These are phyloP conservation scores for Monilinia laxa DNA, from an alignment of 2,329 filamentous ascomycete species.

Conservation along the genomic window DNA sequence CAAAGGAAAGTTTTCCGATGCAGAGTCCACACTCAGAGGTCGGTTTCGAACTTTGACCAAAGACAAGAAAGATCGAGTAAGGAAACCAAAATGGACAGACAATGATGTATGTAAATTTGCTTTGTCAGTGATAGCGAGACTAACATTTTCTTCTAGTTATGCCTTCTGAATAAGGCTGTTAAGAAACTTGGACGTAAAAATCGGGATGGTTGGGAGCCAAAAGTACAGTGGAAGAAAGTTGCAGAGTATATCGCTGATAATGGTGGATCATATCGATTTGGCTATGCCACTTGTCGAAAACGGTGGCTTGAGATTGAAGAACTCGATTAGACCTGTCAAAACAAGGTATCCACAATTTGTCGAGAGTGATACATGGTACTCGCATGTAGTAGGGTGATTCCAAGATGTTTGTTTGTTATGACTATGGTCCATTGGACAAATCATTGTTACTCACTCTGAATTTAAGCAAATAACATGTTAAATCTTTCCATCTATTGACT, in stretches of 20 bases:
- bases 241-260: conserved; percentile 52
- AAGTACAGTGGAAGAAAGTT: conserved; percentile 58
- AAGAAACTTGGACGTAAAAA: conserved; percentile 36
- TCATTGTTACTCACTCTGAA: background rate
- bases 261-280: conserved; percentile 59
- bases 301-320: conserved; percentile 50
- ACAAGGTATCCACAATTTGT: background rate
- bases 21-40: conserved; percentile 71
- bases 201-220: conserved; percentile 34
- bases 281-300: conserved; percentile 58
- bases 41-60: conserved; percentile 66
- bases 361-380: background rate
- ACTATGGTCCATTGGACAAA: background rate
- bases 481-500: conserved; percentile 12
- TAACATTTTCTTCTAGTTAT: conserved; percentile 42
- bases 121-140: background rate
- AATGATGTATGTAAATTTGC: conserved; percentile 57
- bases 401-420: background rate
- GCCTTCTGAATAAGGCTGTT: conserved; percentile 49
- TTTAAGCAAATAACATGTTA: background rate
- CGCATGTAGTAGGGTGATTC: background rate
- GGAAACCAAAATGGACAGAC: conserved; percentile 63
- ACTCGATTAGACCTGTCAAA: conserved; percentile 1
- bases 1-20: conserved; percentile 56
- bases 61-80: conserved; percentile 57